phyloP scores from a whole-genome alignment of 352 stramenopile species.

The Pythium phragmiticola region DNA sequence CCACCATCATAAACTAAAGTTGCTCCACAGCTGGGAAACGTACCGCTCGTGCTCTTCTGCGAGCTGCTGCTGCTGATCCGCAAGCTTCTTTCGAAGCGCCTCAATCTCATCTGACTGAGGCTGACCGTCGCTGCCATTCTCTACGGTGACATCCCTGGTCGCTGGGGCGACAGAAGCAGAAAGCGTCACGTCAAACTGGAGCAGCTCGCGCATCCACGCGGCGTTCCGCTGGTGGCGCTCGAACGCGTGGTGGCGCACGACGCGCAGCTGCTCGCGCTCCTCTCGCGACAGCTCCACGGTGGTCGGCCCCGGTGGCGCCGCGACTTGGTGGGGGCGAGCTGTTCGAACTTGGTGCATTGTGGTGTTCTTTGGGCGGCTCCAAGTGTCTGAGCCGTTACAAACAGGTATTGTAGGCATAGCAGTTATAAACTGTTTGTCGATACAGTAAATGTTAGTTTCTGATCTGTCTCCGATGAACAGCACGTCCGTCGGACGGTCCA shows the following conservation, averaged over 20 bases:
- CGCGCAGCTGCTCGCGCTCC: constrained; percentile 45
- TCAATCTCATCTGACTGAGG: neutral
- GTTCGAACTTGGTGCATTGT: constrained; percentile 21
- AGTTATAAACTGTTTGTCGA: neutral
- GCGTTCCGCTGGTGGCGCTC: constrained; percentile 66
- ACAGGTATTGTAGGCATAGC: too few species aligned
- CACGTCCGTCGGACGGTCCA: too few species aligned
- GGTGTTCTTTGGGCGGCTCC: neutral
- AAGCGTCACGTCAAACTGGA: constrained; percentile 1
- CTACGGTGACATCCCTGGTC: neutral
- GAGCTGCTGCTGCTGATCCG: neutral
- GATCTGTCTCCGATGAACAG: too few species aligned
- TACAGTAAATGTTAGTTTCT: neutral
- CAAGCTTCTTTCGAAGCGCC: constrained; percentile 1
- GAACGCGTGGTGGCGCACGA: constrained; percentile 51
- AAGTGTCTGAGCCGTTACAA: neutral
- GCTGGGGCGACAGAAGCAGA: neutral
- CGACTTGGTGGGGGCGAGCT: constrained; percentile 14
- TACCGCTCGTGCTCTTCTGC: constrained; percentile 16
- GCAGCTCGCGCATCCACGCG: constrained; percentile 43
- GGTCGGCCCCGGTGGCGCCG: constrained; percentile 12
- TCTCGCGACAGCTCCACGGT: constrained; percentile 39
- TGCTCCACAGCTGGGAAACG: neutral
- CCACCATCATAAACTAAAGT: neutral
- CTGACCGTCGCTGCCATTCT: neutral